These are phyloP conservation scores for Cytospora paraplurivora DNA, from an alignment of 2,329 filamentous ascomycete species.

Conservation along the genomic window DNA sequence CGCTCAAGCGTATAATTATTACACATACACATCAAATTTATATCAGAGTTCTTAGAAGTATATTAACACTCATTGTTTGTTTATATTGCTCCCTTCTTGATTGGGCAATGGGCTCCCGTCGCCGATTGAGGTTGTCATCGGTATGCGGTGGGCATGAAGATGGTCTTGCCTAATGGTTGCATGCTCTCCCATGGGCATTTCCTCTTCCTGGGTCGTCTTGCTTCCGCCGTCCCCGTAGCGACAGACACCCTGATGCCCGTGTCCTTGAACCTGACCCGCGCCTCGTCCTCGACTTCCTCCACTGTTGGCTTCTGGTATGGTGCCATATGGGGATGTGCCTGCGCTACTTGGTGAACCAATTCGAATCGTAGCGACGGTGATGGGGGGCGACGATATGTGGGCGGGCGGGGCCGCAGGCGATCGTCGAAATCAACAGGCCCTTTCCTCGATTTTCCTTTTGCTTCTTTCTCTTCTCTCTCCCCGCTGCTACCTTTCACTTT, in stretches of 20 bases:
- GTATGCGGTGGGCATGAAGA: conserved; percentile 13
- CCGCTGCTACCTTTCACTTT: background rate
- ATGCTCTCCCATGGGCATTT: conserved; percentile 20
- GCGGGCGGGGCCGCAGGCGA: background rate
- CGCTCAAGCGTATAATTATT: too few species aligned
- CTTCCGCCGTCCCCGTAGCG: background rate
- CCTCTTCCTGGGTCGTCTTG: conserved; percentile 22
- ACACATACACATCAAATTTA: too few species aligned
- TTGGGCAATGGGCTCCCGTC: background rate
- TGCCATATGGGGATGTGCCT: conserved; percentile 15
- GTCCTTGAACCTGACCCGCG: conserved; percentile 2
- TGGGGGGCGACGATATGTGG: background rate
- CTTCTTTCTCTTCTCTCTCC: background rate
- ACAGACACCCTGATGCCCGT: background rate
- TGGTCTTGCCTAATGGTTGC: conserved; percentile 22
- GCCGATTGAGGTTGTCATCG: conserved; percentile 7
- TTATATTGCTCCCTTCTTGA: background rate
- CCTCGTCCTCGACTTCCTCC: conserved; percentile 23
- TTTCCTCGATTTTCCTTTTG: too few species aligned
- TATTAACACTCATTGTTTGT: background rate
- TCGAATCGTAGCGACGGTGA: background rate
- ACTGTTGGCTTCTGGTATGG: conserved; percentile 26
- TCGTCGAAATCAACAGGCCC: background rate
- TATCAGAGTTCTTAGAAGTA: too few species aligned
- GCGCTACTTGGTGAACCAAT: background rate